A percentile compares a stretch with the other conserved stretches of the same genome.
phyloP scores from a whole-genome alignment of 352 stramenopile genomes.

The Phytophthora fragariaefolia region DNA sequence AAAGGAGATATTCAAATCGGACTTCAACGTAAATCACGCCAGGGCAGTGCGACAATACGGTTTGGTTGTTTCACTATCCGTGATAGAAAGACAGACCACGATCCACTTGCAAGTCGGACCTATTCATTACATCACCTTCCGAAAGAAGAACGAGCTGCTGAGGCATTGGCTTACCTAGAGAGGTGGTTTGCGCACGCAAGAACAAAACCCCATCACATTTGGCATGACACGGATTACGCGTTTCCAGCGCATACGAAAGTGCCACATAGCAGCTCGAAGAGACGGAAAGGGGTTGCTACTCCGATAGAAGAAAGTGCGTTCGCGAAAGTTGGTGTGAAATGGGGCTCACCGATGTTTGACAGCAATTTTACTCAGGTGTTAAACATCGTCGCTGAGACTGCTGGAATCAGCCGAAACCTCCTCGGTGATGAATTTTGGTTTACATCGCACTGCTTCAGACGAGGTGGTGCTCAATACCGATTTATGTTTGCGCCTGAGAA shows the following conservation, averaged over 20 bases:
- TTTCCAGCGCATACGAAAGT: conserved; percentile 12
- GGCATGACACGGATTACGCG: neutral
- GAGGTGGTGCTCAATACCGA: neutral
- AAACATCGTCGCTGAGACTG: conserved; percentile 15
- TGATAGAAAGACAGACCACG: conserved; percentile 18
- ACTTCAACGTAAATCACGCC: neutral
- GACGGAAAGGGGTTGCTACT: neutral
- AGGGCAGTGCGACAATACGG: neutral
- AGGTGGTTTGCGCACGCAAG: conserved; percentile 5
- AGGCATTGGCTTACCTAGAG: conserved; percentile 10
- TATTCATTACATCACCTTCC: conserved; percentile 5
- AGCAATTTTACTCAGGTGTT: neutral
- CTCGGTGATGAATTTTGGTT: conserved; percentile 13
- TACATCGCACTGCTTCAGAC: neutral
- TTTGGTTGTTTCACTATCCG: conserved; percentile 25
- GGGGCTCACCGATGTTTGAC: neutral
- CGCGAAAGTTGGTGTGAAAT: neutral
- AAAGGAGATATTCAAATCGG: conserved; percentile 18
- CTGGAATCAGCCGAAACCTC: conserved; percentile 2
- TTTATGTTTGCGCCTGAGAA: too few relatives aligned
- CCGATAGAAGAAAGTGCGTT: neutral
- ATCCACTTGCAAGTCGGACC: conserved; percentile 13
- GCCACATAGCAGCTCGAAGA: neutral
- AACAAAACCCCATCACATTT: neutral
- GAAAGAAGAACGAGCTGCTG: conserved; percentile 2